Conservation (phyloP, 495 filamentous ascomycete species). For the Penicillium maclennaniae region DNA sequence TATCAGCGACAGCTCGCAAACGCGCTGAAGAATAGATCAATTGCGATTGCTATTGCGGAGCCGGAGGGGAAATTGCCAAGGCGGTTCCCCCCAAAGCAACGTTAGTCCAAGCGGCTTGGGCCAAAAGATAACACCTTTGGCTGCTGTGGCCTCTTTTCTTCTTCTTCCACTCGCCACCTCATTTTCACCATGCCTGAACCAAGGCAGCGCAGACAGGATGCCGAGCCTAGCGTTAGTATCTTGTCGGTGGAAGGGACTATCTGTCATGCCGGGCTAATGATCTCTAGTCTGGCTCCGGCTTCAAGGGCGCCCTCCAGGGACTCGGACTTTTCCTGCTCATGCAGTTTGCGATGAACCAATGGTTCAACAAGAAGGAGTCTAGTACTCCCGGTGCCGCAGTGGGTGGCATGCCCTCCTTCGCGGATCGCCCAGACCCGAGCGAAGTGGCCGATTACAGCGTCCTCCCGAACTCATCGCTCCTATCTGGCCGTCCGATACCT, state of each 20-base stretch:
- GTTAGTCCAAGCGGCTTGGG: slow-evolving; percentile 3
- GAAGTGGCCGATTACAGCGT: slow-evolving; percentile 64
- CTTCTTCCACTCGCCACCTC: slow-evolving; percentile 10
- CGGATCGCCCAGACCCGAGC: slow-evolving; percentile 55
- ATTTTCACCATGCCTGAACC: slow-evolving; percentile 43
- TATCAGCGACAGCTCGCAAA: slow-evolving; percentile 1
- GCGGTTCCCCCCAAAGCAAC: slow-evolving; percentile 19
- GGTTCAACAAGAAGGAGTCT: slow-evolving; percentile 49
- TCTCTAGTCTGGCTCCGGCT: slow-evolving; percentile 48
- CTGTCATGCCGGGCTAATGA: slow-evolving; percentile 10
- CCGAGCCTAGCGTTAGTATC: slow-evolving; percentile 35
- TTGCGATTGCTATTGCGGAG: slow-evolving; percentile 6
- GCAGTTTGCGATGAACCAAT: slow-evolving; percentile 60
- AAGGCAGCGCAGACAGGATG: slow-evolving; percentile 38
- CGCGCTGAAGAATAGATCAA: not conserved
- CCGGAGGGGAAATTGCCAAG: slow-evolving; percentile 23
- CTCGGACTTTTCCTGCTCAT: slow-evolving; percentile 66
- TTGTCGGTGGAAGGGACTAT: not conserved
- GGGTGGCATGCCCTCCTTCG: slow-evolving; percentile 59
- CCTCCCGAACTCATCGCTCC: slow-evolving; percentile 72
- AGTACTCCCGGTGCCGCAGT: slow-evolving; percentile 39
- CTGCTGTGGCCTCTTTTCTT: slow-evolving; percentile 28
- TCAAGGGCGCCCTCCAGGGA: slow-evolving; percentile 58
- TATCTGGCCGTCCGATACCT: slow-evolving; percentile 78
- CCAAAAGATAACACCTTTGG: slow-evolving; percentile 9